Percentiles rank a stretch among this genome's conserved stretches.
These are phyloP conservation scores for Dryas drummondii DNA, from an alignment of 306 rosid genomes.

Conservation along the genomic window DNA sequence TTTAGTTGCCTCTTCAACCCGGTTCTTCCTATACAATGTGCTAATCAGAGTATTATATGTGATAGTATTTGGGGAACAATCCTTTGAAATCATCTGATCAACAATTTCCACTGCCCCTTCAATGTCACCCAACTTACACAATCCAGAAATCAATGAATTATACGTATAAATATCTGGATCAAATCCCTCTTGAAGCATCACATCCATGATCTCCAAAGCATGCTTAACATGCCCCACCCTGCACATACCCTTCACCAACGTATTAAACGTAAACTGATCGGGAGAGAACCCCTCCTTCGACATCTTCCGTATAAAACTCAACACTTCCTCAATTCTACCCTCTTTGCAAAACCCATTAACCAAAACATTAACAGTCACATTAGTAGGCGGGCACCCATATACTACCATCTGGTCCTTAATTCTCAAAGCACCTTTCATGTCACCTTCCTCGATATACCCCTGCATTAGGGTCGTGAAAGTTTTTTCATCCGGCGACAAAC, in stretches of 20 bases:
- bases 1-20: constrained; percentile 72
- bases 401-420: constrained; percentile 67
- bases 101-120: constrained; percentile 76
- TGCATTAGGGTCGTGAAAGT: constrained; percentile 80
- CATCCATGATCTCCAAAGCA: constrained; percentile 74
- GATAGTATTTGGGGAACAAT: constrained; percentile 68
- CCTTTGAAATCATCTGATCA: constrained; percentile 64
- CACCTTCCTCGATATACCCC: constrained; percentile 72
- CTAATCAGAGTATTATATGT: constrained; percentile 74
- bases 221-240: constrained; percentile 59
- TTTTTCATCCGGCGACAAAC: constrained; percentile 66
- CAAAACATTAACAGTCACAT: constrained; percentile 65
- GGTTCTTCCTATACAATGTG: constrained; percentile 72
- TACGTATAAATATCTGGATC: constrained; percentile 77
- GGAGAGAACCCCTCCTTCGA: constrained; percentile 60
- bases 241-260: constrained; percentile 77
- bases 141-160: constrained; percentile 70
- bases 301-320: constrained; percentile 58
- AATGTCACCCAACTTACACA: constrained; percentile 68
- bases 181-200: constrained; percentile 76
- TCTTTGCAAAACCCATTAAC: constrained; percentile 74
- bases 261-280: constrained; percentile 67
- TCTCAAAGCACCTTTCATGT: constrained; percentile 66
- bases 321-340: constrained; percentile 66
- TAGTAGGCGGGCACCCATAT: constrained; percentile 46